Conservation (phyloP, 2,329 filamentous ascomycete species). For the Didymellaceae sp. region DNA sequence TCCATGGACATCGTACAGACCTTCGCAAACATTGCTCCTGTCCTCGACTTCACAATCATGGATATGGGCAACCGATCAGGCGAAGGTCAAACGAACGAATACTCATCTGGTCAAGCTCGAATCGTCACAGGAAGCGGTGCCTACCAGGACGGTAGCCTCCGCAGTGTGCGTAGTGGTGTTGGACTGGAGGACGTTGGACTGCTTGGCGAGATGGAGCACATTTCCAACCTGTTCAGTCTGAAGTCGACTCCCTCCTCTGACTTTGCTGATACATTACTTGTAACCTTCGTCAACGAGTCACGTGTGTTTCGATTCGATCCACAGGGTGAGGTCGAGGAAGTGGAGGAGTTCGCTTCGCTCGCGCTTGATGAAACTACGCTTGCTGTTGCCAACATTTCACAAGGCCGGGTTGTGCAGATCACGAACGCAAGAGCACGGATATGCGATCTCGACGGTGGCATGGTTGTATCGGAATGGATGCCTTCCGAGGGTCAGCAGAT, state of each 20-base stretch:
- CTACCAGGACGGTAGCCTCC: constrained; percentile 83
- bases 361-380: constrained; percentile 74
- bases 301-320: constrained; percentile 78
- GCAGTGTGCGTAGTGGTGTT: constrained; percentile 92
- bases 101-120: constrained; percentile 91
- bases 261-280: constrained; percentile 73
- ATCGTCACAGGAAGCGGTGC: constrained; percentile 93
- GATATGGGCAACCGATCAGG: constrained; percentile 88
- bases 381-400: constrained; percentile 69
- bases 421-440: constrained; percentile 70
- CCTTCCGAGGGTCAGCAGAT: constrained; percentile 63
- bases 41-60: constrained; percentile 94
- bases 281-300: constrained; percentile 84
- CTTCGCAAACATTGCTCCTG: constrained; percentile 84
- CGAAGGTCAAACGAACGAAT: constrained; percentile 82
- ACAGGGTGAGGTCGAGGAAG: constrained; percentile 83
- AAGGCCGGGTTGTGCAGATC: constrained; percentile 74
- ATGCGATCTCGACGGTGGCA: constrained; percentile 63
- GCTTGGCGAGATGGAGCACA: constrained; percentile 77
- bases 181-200: constrained; percentile 87
- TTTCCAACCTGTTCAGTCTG: constrained; percentile 76
- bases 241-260: constrained; percentile 57
- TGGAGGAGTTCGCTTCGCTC: constrained; percentile 77
- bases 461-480: constrained; percentile 66
- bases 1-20: constrained; percentile 74